Percentiles rank a stretch among this genome's conserved stretches.
phyloP scores from a whole-genome alignment of 768 basidiomycete genomes.

The Phylloporus arenicola region DNA sequence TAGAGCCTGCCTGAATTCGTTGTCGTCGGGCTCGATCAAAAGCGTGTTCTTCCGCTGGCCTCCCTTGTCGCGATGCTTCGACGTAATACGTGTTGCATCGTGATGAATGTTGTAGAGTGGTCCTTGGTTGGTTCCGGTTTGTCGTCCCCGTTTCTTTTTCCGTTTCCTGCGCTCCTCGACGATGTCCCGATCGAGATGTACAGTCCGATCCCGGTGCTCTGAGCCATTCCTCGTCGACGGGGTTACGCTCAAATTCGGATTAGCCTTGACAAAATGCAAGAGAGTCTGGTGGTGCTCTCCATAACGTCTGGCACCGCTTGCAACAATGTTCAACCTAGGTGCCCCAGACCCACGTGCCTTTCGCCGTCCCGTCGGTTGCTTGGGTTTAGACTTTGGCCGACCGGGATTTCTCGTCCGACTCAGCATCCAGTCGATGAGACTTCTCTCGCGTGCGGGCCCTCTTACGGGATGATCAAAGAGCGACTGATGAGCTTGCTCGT shows the following conservation, averaged over 20 bases:
- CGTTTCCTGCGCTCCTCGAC: slow-evolving; percentile 5
- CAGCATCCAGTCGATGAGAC: slow-evolving; percentile 69
- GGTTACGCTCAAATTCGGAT: slow-evolving; percentile 5
- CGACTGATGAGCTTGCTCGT: slow-evolving; percentile 32
- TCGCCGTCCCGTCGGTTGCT: slow-evolving; percentile 10
- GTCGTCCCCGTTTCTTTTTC: slow-evolving; percentile 26
- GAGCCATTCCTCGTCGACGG: slow-evolving; percentile 6
- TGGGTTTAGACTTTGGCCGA: slow-evolving; percentile 10
- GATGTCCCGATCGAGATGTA: slow-evolving; percentile 4
- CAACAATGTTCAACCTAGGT: slow-evolving; percentile 34
- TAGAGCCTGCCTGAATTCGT: slow-evolving; percentile 38
- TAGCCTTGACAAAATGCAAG: slow-evolving; percentile 31
- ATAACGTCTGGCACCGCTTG: slow-evolving; percentile 31
- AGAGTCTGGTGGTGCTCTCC: slow-evolving; percentile 36
- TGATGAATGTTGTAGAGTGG: slow-evolving; percentile 37
- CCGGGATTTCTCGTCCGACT: slow-evolving; percentile 33
- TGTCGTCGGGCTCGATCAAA: slow-evolving; percentile 42
- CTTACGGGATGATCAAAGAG: slow-evolving; percentile 22
- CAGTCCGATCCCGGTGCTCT: slow-evolving; percentile 8
- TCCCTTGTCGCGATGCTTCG: slow-evolving; percentile 15
- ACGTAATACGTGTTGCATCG: slow-evolving; percentile 34
- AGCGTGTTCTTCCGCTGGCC: slow-evolving; percentile 21
- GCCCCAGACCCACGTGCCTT: slow-evolving; percentile 8
- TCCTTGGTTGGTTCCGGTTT: slow-evolving; percentile 26
- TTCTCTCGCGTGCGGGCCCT: slow-evolving; percentile 34